Conservation (phyloP, 306 rosid genomes). For the Glycine tomentella region DNA sequence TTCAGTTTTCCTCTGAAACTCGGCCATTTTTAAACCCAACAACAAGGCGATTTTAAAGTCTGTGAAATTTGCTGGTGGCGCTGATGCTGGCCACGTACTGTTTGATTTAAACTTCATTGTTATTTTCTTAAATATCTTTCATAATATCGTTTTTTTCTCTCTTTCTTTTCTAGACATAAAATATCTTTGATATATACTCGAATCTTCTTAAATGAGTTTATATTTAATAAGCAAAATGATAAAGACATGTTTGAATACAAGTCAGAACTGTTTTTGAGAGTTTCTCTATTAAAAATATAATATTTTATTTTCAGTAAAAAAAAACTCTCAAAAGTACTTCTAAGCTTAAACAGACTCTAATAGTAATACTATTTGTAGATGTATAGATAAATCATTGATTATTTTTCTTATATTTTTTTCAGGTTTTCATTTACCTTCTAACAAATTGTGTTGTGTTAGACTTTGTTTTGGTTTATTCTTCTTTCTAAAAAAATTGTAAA, state of each 20-base stretch:
- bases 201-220: neutral
- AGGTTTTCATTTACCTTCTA: neutral
- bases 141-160: neutral
- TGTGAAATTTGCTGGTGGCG: conserved; percentile 20
- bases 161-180: neutral
- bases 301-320: too few relatives aligned
- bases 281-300: too few relatives aligned
- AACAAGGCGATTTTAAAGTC: conserved; percentile 10
- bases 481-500: neutral
- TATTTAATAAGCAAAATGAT: neutral
- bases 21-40: neutral
- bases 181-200: neutral
- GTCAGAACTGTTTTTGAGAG: too few relatives aligned
- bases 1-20: conserved; percentile 33
- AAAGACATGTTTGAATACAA: too few relatives aligned
- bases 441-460: neutral
- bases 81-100: conserved; percentile 33
- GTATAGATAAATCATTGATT: neutral
- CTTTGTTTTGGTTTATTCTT: neutral
- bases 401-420: neutral
- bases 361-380: too few relatives aligned
- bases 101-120: neutral
- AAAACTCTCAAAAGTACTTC: too few relatives aligned
- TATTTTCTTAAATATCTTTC: neutral
- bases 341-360: too few relatives aligned